Base-by-base conservation (phyloP, 305 asterid species). In the Striga hermonthica region DNA sequence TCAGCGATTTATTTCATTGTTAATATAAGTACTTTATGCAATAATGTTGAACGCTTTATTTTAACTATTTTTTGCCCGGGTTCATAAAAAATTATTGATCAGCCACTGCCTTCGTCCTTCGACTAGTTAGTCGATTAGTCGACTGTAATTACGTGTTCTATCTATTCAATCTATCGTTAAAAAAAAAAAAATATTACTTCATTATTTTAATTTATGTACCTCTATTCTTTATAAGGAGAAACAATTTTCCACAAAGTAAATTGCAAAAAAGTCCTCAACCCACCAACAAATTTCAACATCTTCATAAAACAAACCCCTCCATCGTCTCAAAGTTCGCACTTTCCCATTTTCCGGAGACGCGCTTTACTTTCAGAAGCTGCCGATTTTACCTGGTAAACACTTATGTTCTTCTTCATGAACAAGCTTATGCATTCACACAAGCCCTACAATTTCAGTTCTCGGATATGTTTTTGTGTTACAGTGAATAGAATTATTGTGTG, bases 281-380 rank as follows among this genome's bases (percentile, higher is more conserved):
- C 69, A 73, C 76, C 80, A 12, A 41, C 70, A 75, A 79, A 67
- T 66, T 65, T 67, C 81, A 64, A 59, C 79, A 61, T 37, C 74
- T 66, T 72, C 62, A 64, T 62, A 52, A 49, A 45, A 38, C 55
- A 52, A 43, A 40, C 22, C 31, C 64, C 66, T 56, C 74, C 78
- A 39, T 72, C 70, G 49, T 61, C 74, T 55, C 72, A 13, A 69
- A 67, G 38, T 69, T 72, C 2, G 31, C 57, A 58, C 78, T 69
- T 73, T 62, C 70, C 75, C 72, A 47, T 60, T 61, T 47, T 45
- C 56, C 76, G 39, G 75, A 22, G 31, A 41, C 69, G 12, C 68
- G 54, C 71, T 67, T 52, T 63, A 4, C 62, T 49, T 54, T 58
- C 74, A 53, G 65, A 60, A 73, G 70, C 76, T 55, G 59, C 50